phyloP scores from a whole-genome alignment of 129 eudicot species.

The Artemisia argyi region DNA sequence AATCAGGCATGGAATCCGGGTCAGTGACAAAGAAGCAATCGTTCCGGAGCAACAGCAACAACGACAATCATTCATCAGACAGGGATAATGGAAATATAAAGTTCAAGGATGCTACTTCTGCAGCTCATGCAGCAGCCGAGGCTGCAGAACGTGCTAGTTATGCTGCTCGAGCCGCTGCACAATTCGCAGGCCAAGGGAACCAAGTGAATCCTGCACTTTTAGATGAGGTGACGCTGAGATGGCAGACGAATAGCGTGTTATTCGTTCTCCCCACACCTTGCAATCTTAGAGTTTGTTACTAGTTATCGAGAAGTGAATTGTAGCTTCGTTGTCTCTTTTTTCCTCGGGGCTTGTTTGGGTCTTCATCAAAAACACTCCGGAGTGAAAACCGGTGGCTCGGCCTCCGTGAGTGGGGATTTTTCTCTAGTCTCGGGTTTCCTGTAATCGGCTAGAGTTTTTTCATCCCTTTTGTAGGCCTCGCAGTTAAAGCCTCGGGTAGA shows the following conservation, averaged over 20 bases:
- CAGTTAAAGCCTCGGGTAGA: no score
- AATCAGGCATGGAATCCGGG: slow-evolving; percentile 36
- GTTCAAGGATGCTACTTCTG: slow-evolving; percentile 92
- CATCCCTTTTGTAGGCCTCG: no score
- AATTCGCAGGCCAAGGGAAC: slow-evolving; percentile 50
- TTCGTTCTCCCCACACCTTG: not conserved
- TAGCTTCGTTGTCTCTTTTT: no score
- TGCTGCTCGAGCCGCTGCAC: slow-evolving; percentile 97
- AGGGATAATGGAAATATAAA: slow-evolving; percentile 32
- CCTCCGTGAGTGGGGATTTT: no score
- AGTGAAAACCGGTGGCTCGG: no score
- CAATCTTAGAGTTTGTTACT: not conserved
- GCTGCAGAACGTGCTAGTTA: slow-evolving; percentile 90
- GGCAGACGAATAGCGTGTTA: not conserved
- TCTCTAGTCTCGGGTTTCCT: no score
- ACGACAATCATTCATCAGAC: slow-evolving; percentile 43
- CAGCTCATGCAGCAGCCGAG: slow-evolving; percentile 97
- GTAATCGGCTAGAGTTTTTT: no score
- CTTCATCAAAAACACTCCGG: no score
- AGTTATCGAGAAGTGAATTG: no score
- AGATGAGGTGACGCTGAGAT: not conserved
- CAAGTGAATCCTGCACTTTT: no score
- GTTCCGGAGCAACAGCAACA: slow-evolving; percentile 26
- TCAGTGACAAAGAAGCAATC: slow-evolving; percentile 38
- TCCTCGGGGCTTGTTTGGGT: no score